These are phyloP conservation scores for Cymodocea nodosa DNA, from an alignment of 116 monocot genomes.

Conservation along the genomic window DNA sequence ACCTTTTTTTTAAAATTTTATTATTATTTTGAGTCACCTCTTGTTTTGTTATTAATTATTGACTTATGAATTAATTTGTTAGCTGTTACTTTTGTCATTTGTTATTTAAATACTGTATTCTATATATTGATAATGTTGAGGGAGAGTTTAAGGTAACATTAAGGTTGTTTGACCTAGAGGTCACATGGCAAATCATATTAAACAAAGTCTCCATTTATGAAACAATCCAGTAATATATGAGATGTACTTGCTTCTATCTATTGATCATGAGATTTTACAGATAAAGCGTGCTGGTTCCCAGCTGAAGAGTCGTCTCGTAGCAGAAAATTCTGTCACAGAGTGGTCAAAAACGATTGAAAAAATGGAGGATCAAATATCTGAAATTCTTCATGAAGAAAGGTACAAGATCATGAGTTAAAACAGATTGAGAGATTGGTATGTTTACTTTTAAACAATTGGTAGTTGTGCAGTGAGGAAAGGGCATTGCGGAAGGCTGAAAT, in stretches of 20 bases:
- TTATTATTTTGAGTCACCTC: no score
- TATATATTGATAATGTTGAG: no score
- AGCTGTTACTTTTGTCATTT: no score
- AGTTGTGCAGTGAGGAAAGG: slow-evolving; percentile 60
- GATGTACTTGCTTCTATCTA: background rate
- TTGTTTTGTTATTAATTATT: no score
- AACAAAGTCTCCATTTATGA: no score
- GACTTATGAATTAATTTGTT: no score
- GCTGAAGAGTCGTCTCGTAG: slow-evolving; percentile 70
- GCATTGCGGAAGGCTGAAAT: slow-evolving; percentile 85
- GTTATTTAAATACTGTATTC: no score
- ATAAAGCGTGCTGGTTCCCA: slow-evolving; percentile 84
- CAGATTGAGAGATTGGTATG: background rate
- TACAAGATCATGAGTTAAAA: slow-evolving; percentile 6
- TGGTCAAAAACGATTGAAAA: slow-evolving; percentile 73
- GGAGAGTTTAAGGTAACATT: no score
- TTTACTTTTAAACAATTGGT: background rate
- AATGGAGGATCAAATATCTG: slow-evolving; percentile 78
- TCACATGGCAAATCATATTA: no score
- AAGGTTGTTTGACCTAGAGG: no score
- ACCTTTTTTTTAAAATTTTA: no score
- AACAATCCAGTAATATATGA: no score
- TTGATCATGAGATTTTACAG: slow-evolving; percentile 18
- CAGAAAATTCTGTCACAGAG: slow-evolving; percentile 60
- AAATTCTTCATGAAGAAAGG: slow-evolving; percentile 82